Percentiles rank a stretch among this genome's conserved stretches.
Evolutionary conservation across 371 early-diverging fungal genomes (phyloP).

Genomic region (Fennellomyces sp.): DNA sequence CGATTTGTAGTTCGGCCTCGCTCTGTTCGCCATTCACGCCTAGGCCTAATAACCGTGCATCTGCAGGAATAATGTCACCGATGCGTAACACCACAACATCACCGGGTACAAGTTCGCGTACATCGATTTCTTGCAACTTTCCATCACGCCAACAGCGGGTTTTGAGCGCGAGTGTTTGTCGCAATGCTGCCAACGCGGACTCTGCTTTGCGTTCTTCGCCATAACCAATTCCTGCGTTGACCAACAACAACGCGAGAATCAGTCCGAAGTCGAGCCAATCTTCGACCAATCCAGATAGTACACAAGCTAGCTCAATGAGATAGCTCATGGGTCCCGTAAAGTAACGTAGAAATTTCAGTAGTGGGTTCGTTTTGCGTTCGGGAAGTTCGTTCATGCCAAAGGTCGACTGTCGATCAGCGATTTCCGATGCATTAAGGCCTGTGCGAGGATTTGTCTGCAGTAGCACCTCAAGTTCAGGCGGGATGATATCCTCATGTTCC

Average conservation of each 20-base stretch:
- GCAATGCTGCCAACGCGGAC: constrained; percentile 87
- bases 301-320: constrained; percentile 81
- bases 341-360: constrained; percentile 85
- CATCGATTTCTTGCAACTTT: constrained; percentile 75
- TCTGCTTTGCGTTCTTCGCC: constrained; percentile 90
- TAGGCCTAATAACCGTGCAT: constrained; percentile 82
- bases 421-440: constrained; percentile 62
- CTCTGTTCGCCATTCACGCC: constrained; percentile 79
- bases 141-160: constrained; percentile 80
- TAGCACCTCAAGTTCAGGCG: constrained; percentile 71
- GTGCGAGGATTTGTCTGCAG: constrained; percentile 66
- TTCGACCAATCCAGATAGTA: constrained; percentile 72
- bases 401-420: constrained; percentile 53
- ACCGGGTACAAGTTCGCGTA: constrained; percentile 79
- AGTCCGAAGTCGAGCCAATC: constrained; percentile 90
- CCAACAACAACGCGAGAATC: constrained; percentile 76
- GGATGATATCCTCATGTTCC: constrained; percentile 68
- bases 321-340: constrained; percentile 90
- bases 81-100: constrained; percentile 87
- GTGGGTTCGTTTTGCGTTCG: constrained; percentile 79
- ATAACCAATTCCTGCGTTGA: constrained; percentile 91
- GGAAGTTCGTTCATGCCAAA: constrained; percentile 76
- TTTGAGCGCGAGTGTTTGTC: constrained; percentile 86
- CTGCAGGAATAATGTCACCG: constrained; percentile 96
- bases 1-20: constrained; percentile 80